These are phyloP conservation scores for Argentina anserina DNA, from an alignment of 306 rosid genomes.

Conservation along the genomic window DNA sequence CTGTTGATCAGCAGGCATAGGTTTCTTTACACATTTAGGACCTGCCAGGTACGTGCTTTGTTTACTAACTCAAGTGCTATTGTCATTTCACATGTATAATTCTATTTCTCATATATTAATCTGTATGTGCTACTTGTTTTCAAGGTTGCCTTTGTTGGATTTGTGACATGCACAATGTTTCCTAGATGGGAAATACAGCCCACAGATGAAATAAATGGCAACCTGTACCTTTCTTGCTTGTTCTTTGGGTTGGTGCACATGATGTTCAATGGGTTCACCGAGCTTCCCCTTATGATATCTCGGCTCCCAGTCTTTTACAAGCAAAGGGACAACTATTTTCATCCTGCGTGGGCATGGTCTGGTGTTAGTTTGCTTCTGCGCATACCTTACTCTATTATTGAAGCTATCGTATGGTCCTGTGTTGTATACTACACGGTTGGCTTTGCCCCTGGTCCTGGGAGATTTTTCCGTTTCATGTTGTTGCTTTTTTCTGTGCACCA, in stretches of 20 bases:
- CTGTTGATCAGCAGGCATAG: slow-evolving; percentile 58
- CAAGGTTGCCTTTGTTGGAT: slow-evolving; percentile 84
- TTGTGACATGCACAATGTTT: slow-evolving; percentile 72
- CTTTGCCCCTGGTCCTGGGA: slow-evolving; percentile 71
- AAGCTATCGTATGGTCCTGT: slow-evolving; percentile 72
- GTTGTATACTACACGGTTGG: slow-evolving; percentile 84
- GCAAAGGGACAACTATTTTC: slow-evolving; percentile 81
- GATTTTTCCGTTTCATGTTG: slow-evolving; percentile 83
- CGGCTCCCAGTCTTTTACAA: slow-evolving; percentile 86
- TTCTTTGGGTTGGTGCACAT: slow-evolving; percentile 83
- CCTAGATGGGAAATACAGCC: slow-evolving; percentile 59
- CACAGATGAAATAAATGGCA: slow-evolving; percentile 53
- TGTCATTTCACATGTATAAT: background rate
- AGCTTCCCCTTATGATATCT: slow-evolving; percentile 71
- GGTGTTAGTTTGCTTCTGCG: slow-evolving; percentile 68
- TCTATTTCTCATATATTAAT: background rate
- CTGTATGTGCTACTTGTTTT: slow-evolving; percentile 8
- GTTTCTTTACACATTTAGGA: slow-evolving; percentile 80
- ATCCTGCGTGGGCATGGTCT: slow-evolving; percentile 92
- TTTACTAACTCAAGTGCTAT: background rate
- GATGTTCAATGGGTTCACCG: slow-evolving; percentile 89
- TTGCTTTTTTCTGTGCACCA: slow-evolving; percentile 71
- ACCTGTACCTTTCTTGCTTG: slow-evolving; percentile 71
- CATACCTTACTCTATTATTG: slow-evolving; percentile 71
- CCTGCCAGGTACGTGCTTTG: slow-evolving; percentile 57